Evolutionary conservation across 257 asterid genomes (phyloP).

Genomic region (Jasminum sambac): DNA sequence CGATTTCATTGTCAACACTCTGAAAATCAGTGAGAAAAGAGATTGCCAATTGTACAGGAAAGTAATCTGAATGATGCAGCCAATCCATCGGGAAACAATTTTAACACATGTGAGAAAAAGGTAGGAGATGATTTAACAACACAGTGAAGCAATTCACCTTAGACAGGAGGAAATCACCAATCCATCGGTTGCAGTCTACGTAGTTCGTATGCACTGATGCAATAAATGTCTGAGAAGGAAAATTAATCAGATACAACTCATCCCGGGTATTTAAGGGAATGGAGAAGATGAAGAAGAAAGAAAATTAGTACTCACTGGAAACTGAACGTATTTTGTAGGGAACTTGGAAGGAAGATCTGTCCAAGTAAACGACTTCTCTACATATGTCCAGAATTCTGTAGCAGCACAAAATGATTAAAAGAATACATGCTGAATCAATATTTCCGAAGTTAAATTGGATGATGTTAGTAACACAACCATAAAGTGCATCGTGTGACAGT

Average conservation of each 20-base stretch:
- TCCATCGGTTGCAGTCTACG: conserved; percentile 96
- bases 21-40: conserved; percentile 35
- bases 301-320: conserved; percentile 68
- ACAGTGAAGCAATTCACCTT: conserved; percentile 52
- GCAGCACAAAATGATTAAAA: conserved; percentile 16
- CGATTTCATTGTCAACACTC: conserved; percentile 97
- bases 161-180: conserved; percentile 90
- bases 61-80: conserved; percentile 7
- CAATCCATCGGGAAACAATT: background rate
- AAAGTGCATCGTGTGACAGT: conserved; percentile 15
- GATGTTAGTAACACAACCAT: conserved; percentile 4
- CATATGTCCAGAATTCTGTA: conserved; percentile 96
- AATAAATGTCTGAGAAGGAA: conserved; percentile 61
- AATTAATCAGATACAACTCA: conserved; percentile 25
- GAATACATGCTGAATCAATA: conserved; percentile 4
- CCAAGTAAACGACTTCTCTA: conserved; percentile 98
- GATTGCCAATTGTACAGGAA: conserved; percentile 6
- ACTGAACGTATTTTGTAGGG: conserved; percentile 95
- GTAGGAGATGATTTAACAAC: conserved; percentile 1
- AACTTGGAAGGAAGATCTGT: conserved; percentile 94
- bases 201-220: conserved; percentile 94
- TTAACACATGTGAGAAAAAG: background rate
- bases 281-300: conserved; percentile 1
- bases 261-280: conserved; percentile 10
- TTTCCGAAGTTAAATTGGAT: background rate